Base-by-base conservation (phyloP, 495 filamentous ascomycete species). In the Penicillium pancosmium region DNA sequence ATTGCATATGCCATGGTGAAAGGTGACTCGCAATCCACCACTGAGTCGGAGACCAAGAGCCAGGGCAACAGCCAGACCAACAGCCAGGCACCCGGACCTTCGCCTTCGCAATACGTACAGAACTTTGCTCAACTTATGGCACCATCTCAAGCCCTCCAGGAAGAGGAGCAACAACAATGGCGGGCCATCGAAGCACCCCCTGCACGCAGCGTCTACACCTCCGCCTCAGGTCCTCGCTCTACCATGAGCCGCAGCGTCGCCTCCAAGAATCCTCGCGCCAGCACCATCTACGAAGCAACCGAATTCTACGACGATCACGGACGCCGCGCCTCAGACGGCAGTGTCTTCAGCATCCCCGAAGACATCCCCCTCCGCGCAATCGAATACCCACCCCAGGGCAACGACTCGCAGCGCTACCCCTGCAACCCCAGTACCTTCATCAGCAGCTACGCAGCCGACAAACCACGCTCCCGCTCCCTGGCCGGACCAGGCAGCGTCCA, bases 1-100 rank as follows among this genome's bases (percentile, higher is more conserved):
- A 68, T 92, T 38, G 87, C 89, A 1, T 93, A 93, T 68, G 85
- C 87, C 36, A 86, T 90, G 76, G 76, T 81, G 55, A 85, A 80
- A 60, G 72, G 79, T 27, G 88, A 67, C 63, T 80, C 59, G 4
- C 66, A 69, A 18, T 68, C 62, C 33, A 40, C 62, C 7, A 40
- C 62, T 6, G 50, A 60, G 21, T 59, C 66, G 16, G 63, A 66
- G 13, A 38, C 50, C 11, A 61, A 65, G 19, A 57, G 56, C n/a
- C 63, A 65, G 35, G 16, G 56, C 8, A 59, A 64, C 16, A 56
- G 54, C 15, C 27, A 66, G 13, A 35, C 50, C 11, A 61, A 65
- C 16, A 57, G 56, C n/a, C 63, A 65, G 36, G 34, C 59, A 27
- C 59, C 27, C 8, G 27, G 27, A 6, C 27, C 27, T 31, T 31